Evolutionary conservation across 2,329 filamentous ascomycete genomes (phyloP).

Genomic region (Epichloe gansuensis): DNA sequence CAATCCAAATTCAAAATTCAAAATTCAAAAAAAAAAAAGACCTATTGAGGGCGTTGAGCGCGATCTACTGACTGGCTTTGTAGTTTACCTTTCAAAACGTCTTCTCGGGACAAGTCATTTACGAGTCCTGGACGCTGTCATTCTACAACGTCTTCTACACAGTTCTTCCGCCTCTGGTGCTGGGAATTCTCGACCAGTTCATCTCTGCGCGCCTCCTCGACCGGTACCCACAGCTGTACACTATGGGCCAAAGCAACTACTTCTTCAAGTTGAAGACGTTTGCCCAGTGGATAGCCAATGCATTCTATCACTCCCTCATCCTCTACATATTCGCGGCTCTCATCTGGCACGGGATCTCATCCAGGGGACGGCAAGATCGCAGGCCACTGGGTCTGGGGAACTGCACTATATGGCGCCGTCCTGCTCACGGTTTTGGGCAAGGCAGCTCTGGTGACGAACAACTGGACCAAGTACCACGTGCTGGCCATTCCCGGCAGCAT

Average conservation of each 20-base stretch:
- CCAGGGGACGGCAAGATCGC: conserved; percentile 67
- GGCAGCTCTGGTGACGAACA: conserved; percentile 85
- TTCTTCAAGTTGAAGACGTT: conserved; percentile 94
- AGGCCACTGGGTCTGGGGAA: conserved; percentile 97
- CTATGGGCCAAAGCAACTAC: conserved; percentile 78
- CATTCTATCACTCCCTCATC: conserved; percentile 88
- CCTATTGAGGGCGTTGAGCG: background rate
- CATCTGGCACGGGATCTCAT: conserved; percentile 76
- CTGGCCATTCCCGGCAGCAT: conserved; percentile 91
- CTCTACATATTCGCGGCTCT: conserved; percentile 77
- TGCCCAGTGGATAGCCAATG: conserved; percentile 83
- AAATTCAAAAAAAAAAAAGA: too few species aligned
- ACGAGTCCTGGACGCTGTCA: conserved; percentile 98
- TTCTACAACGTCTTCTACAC: conserved; percentile 99
- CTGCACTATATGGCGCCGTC: conserved; percentile 86
- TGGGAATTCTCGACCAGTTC: conserved; percentile 96
- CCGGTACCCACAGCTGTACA: conserved; percentile 91
- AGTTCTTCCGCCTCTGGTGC: conserved; percentile 79
- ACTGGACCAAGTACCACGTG: conserved; percentile 98
- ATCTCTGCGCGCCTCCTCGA: conserved; percentile 89
- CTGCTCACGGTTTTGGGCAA: conserved; percentile 89
- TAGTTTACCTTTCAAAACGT: conserved; percentile 96
- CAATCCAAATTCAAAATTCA: too few species aligned
- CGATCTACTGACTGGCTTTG: background rate
- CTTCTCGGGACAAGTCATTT: conserved; percentile 95